phyloP scores from a whole-genome alignment of 768 basidiomycete genomes.

The Leucocoprinus sp. region DNA sequence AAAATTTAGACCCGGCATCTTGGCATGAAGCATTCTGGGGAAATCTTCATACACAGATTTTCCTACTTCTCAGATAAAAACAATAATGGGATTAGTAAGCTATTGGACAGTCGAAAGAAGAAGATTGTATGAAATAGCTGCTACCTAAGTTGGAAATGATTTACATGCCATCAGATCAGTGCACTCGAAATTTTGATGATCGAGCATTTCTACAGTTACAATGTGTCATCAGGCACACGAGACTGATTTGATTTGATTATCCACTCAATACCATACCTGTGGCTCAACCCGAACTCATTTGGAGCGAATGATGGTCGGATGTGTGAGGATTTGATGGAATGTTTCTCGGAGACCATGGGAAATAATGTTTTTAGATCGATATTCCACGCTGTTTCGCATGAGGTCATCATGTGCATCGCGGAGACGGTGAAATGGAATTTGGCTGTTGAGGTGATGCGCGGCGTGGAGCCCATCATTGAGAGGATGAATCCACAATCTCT shows the following conservation, averaged over 20 bases:
- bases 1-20: too few relatives aligned
- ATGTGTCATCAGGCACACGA: too few relatives aligned
- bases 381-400: conserved; percentile 1
- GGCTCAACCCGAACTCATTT: conserved; percentile 1
- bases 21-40: too few relatives aligned
- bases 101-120: too few relatives aligned
- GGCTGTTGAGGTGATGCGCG: conserved; percentile 5
- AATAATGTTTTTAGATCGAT: conserved; percentile 2
- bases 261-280: conserved; percentile 6
- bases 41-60: too few relatives aligned
- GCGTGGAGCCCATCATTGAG: conserved; percentile 7
- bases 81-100: too few relatives aligned
- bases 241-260: background rate
- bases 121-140: too few relatives aligned
- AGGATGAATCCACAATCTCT: conserved; percentile 7
- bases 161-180: too few relatives aligned
- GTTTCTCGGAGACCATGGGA: conserved; percentile 5
- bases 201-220: too few relatives aligned
- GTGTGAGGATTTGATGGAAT: conserved; percentile 2
- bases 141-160: too few relatives aligned
- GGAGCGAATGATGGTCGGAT: conserved; percentile 2
- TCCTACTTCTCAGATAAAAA: too few relatives aligned
- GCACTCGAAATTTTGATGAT: too few relatives aligned
- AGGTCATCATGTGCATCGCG: conserved; percentile 4
- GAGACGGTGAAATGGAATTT: conserved; percentile 5